Base-by-base conservation (phyloP, 2,329 filamentous ascomycete species). In the Lachnellula subtilissima region DNA sequence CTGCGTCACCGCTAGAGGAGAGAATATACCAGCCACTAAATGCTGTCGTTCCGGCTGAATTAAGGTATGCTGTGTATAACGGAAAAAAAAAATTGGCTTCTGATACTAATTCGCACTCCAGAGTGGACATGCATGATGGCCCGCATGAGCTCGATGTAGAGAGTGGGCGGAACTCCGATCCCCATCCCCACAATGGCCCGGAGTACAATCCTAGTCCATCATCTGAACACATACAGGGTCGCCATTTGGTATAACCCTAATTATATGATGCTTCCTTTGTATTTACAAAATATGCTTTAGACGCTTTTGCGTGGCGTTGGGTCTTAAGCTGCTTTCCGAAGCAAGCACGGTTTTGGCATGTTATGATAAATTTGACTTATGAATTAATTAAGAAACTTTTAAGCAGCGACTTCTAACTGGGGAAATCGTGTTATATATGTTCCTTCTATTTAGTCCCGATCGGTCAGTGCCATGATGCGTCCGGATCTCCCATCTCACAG, bases 81-180 rank as follows among this genome's bases (percentile, higher is more conserved):
- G 23, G 12, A 1, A 17, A 37, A 17, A 25, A 19, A 46, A 4
- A 12, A 23, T 46, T 19, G 32, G 28, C 5, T 2, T 46, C 14
- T 39, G 12, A 23, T 19, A 46, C 50, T 56, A 25, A 56, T 28
- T 9, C 28, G n/a, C 42, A 25, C 19, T 50, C 17, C 46, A 60
- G 46, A 43, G 48, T 53, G 36, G 48, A 40, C 15, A 40, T 37
- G 15, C 11, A 37, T 12, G 36, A 43, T 50, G 55, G 55, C 4
- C 58, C 50, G 11, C 52, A 57, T 40, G 58, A 60, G 40, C 52
- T 60, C 40, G 42, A 55, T 19, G 53, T 40, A 1, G 55, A 50
- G 17, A 45, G 12, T 40, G 50, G 36, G 19, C 42, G 48, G 23
- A 3, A 37, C 3, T 49, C 42, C 28, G 28, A 17, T 25, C 25